These are phyloP conservation scores for Backusella tuberculispora DNA, from an alignment of 192 early-diverging fungal genomes.

Conservation along the genomic window DNA sequence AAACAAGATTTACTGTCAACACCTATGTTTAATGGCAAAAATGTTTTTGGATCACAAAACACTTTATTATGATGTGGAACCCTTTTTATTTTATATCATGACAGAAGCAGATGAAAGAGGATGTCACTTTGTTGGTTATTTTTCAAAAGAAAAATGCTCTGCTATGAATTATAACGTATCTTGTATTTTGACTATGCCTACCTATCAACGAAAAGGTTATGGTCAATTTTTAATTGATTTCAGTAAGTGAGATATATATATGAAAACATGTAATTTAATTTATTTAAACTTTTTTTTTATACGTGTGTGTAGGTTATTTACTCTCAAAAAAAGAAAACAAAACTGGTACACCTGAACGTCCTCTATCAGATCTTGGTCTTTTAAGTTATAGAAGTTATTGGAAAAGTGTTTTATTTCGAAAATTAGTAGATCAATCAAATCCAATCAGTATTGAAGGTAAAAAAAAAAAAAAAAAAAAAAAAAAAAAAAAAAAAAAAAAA, in stretches of 20 bases:
- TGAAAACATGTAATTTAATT: background rate
- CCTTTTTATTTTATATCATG: constrained; percentile 96
- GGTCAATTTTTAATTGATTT: constrained; percentile 94
- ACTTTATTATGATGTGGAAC: constrained; percentile 96
- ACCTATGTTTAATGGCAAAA: constrained; percentile 93
- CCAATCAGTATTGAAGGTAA: constrained; percentile 56
- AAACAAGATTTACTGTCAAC: constrained; percentile 98
- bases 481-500: too few relatives aligned
- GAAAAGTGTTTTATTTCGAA: constrained; percentile 73
- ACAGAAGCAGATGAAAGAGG: constrained; percentile 77
- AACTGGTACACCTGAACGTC: constrained; percentile 88
- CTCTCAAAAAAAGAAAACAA: constrained; percentile 76
- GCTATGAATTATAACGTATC: constrained; percentile 86
- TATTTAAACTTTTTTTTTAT: background rate
- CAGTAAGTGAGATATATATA: constrained; percentile 52
- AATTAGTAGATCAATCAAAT: constrained; percentile 57
- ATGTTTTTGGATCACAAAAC: constrained; percentile 99
- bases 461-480: background rate
- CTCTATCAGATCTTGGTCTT: constrained; percentile 87
- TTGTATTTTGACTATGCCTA: constrained; percentile 92
- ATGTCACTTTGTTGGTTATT: constrained; percentile 95
- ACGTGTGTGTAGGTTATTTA: constrained; percentile 62
- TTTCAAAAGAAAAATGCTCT: constrained; percentile 95
- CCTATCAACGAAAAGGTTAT: constrained; percentile 87
- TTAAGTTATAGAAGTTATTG: constrained; percentile 90